Evolutionary conservation across 2,329 filamentous ascomycete species (phyloP).

Genomic region (Fusarium sp.): DNA sequence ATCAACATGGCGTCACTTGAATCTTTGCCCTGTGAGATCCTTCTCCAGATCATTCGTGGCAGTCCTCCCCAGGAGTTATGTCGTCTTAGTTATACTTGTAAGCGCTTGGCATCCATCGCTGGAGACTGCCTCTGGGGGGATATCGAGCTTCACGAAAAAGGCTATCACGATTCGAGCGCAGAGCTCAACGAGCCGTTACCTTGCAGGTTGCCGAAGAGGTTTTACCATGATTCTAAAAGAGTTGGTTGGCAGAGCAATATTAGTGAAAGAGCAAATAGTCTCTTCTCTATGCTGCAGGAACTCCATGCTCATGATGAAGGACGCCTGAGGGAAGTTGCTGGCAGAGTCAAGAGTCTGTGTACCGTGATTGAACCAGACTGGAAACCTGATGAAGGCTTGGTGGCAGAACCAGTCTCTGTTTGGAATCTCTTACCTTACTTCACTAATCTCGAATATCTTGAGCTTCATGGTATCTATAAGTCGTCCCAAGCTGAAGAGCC

Average conservation of each 20-base stretch:
- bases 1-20: not conserved
- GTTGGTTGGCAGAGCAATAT: not conserved
- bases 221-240: not conserved
- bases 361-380: slow-evolving; percentile 4
- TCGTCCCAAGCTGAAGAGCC: rapidly evolving
- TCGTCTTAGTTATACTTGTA: slow-evolving; percentile 10
- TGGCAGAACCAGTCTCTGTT: rapidly evolving
- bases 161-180: slow-evolving; percentile 25
- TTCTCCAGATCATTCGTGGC: not conserved
- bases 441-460: slow-evolving; percentile 15
- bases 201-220: not conserved
- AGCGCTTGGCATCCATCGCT: not conserved
- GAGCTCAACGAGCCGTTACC: slow-evolving; percentile 16
- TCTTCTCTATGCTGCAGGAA: not conserved
- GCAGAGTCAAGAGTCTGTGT: slow-evolving; percentile 22
- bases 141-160: slow-evolving; percentile 26
- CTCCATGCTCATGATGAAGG: not conserved
- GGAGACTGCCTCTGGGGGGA: slow-evolving; percentile 11
- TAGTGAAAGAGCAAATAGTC: not conserved
- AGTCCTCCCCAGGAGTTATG: slow-evolving; percentile 7
- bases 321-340: not conserved
- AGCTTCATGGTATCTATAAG: slow-evolving; percentile 5
- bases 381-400: rapidly evolving
- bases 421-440: slow-evolving; percentile 33
- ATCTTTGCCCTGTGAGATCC: not conserved